Base-by-base conservation (phyloP, 2,329 filamentous ascomycete species). In the Nigrospora oryzae region DNA sequence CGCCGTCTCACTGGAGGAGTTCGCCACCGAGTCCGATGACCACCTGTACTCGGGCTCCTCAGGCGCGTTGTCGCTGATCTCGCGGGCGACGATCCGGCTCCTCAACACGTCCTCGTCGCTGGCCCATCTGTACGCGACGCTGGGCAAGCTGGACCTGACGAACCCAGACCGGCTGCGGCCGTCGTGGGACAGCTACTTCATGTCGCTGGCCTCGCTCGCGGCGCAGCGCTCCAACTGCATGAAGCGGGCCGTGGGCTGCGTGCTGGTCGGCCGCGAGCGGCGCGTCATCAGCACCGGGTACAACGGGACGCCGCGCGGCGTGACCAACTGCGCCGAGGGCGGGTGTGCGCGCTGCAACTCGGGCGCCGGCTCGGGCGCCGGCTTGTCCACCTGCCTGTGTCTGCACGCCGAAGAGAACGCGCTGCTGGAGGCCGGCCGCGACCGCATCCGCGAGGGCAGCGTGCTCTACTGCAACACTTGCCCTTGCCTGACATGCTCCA, bases 391-490 rank as follows among this genome's bases (percentile, higher is more conserved):
- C 6, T 98, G 93, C 59, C 75, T 97, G 41, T 98, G 93, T 63
- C 79, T 98, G n/a, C 93, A 98, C 63, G 93, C 93, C 1, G 93
- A 98, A 69, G 93, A 98, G 68, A 98, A 98, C 63, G 93, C 93
- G 1, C 74, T 98, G 46, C 74, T 98, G 11, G 93, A 98, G 70
- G 93, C 93, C 16, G 93, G 93, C 1, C 75, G 93, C 55, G 93
- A 97, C 65, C 76, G 93, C 46, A 89, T 98, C 53, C 74, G 88
- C 16, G 84, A 88, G 45, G 86, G 83, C 5, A 80, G 86, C 34
- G 86, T 89, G 41, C 70, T 98, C 23, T 98, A 96, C 67, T 96
- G 90, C 65, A 88, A 96, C 61, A 96, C 90, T 53, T 98, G 93
- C 64, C 93, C 93, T 4, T 98, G 93, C 62, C 71, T 98, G 63